A percentile compares a stretch with the other conserved stretches of the same genome.
phyloP scores from a whole-genome alignment of 1,284 basidiomycete species.

The Fomitopsis palustris region DNA sequence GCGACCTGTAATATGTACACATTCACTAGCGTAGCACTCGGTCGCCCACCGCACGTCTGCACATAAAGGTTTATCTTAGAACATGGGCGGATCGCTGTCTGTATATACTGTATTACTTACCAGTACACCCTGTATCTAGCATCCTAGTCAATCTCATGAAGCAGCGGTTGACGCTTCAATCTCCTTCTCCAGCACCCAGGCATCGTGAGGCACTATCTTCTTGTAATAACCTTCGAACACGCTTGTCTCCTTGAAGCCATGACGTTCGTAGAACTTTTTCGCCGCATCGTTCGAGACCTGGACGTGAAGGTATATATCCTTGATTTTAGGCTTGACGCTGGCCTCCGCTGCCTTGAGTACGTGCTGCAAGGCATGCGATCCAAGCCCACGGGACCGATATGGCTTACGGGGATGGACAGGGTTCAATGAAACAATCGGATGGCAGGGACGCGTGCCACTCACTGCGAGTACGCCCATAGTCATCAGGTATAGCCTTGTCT shows the following conservation, averaged over 20 bases:
- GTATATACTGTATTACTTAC: constrained; percentile 3
- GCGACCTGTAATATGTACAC: constrained; percentile 1
- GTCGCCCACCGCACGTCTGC: background rate
- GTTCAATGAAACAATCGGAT: constrained; percentile 4
- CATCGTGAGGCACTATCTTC: constrained; percentile 73
- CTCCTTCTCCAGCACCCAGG: constrained; percentile 72
- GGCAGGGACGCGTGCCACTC: constrained; percentile 29
- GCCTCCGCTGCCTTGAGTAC: constrained; percentile 59
- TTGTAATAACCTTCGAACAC: constrained; percentile 76
- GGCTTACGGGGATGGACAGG: constrained; percentile 43
- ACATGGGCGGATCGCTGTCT: background rate
- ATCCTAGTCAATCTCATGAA: background rate
- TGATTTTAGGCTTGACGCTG: constrained; percentile 56
- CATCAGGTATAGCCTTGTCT: constrained; percentile 70
- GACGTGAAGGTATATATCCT: constrained; percentile 73
- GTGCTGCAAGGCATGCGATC: constrained; percentile 63
- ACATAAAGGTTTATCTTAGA: background rate
- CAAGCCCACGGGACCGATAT: constrained; percentile 70
- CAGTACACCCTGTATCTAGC: constrained; percentile 1
- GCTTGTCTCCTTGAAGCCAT: constrained; percentile 67
- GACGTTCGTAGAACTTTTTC: constrained; percentile 73
- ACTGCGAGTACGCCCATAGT: constrained; percentile 83
- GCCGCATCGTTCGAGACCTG: constrained; percentile 71
- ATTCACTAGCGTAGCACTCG: background rate
- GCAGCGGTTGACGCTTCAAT: constrained; percentile 19